phyloP scores from a whole-genome alignment of 23 red algal genomes.

The Gracilaria domingensis region DNA sequence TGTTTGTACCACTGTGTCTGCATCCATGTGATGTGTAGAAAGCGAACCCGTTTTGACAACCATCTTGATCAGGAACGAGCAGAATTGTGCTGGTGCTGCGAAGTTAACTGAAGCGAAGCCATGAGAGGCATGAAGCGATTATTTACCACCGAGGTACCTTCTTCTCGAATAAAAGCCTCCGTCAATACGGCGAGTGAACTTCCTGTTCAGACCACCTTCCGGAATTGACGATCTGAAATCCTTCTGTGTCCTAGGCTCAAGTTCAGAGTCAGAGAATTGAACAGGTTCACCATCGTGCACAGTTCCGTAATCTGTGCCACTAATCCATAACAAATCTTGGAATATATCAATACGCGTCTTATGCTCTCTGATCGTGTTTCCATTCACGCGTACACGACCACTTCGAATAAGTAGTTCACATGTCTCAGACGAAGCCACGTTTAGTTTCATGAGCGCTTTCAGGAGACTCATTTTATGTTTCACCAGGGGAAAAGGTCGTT shows the following conservation, averaged over 20 bases:
- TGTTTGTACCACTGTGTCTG: too few relatives aligned
- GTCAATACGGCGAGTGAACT: slow-evolving; percentile 44
- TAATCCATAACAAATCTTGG: slow-evolving; percentile 42
- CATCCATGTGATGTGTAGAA: too few relatives aligned
- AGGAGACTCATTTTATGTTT: slow-evolving; percentile 41
- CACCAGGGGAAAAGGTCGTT: neutral
- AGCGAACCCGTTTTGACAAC: too few relatives aligned
- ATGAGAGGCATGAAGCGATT: neutral
- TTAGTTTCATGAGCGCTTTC: slow-evolving; percentile 52
- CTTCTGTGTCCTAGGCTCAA: slow-evolving; percentile 31
- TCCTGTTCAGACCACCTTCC: slow-evolving; percentile 5
- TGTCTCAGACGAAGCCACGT: slow-evolving; percentile 51
- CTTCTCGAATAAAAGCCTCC: slow-evolving; percentile 48
- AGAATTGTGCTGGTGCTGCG: neutral
- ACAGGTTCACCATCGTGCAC: slow-evolving; percentile 37
- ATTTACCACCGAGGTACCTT: slow-evolving; percentile 38
- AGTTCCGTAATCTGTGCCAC: slow-evolving; percentile 62
- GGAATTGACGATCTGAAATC: slow-evolving; percentile 13
- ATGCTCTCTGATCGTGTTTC: slow-evolving; percentile 22
- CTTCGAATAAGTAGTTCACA: slow-evolving; percentile 60
- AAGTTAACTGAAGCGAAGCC: too few relatives aligned
- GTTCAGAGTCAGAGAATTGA: neutral
- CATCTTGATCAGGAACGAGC: too few relatives aligned
- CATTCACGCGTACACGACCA: slow-evolving; percentile 65
- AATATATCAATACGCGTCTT: slow-evolving; percentile 20